phyloP scores from a whole-genome alignment of 164 flowering plant genomes.

The Vitis rotundifolia region DNA sequence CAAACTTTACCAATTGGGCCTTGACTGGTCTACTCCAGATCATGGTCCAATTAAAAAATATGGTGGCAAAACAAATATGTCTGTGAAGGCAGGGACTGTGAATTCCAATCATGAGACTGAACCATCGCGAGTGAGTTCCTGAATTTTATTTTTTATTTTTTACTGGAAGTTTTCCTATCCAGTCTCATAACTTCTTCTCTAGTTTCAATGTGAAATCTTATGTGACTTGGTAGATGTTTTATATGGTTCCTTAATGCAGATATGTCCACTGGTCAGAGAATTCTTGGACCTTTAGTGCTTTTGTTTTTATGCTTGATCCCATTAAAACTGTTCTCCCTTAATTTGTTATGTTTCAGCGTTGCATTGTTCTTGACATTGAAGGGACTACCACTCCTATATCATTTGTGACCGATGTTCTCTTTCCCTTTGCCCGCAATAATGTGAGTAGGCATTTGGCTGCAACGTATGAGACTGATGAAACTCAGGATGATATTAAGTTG shows the following conservation, averaged over 20 bases:
- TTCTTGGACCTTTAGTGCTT: not conserved
- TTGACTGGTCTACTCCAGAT: slow-evolving; percentile 74
- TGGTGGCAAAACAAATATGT: slow-evolving; percentile 17
- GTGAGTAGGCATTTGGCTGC: slow-evolving; percentile 77
- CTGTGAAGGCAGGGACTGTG: slow-evolving; percentile 36
- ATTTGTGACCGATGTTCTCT: slow-evolving; percentile 91
- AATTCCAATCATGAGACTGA: slow-evolving; percentile 22
- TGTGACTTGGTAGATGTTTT: not conserved
- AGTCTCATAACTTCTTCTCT: not conserved
- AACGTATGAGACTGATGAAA: slow-evolving; percentile 80
- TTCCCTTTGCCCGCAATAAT: slow-evolving; percentile 93
- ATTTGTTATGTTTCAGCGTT: slow-evolving; percentile 59
- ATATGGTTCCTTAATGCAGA: not conserved
- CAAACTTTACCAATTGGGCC: slow-evolving; percentile 79
- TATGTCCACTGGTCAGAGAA: not conserved
- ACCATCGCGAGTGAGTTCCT: slow-evolving; percentile 40
- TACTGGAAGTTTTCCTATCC: not conserved
- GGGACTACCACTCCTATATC: slow-evolving; percentile 98
- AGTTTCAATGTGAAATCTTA: not conserved
- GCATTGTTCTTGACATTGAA: slow-evolving; percentile 97
- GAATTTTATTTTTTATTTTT: not conserved
- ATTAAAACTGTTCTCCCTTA: not conserved
- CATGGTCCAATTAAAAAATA: slow-evolving; percentile 57
- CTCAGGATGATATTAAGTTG: slow-evolving; percentile 82
- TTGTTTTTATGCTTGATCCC: not conserved